Percentiles rank a stretch among this genome's conserved stretches.
Conservation (phyloP, 164 flowering plant genomes). For the Magnolia sinica region DNA sequence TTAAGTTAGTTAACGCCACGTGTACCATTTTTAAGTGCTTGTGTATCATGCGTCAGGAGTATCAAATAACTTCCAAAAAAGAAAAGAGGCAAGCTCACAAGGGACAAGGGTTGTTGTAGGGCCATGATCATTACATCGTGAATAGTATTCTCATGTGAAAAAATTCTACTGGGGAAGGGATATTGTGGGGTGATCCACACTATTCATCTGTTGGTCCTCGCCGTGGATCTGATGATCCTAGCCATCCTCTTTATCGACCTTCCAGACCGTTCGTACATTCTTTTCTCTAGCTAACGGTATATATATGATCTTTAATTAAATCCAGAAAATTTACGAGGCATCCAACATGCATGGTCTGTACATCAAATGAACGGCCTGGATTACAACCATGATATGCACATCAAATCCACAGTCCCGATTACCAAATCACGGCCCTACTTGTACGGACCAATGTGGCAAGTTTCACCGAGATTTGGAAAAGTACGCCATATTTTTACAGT, state of each 20-base stretch:
- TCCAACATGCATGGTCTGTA: neutral
- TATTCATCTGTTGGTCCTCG: neutral
- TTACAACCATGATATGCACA: neutral
- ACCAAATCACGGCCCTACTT: neutral
- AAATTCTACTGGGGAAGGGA: neutral
- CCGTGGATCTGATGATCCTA: neutral
- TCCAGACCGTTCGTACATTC: neutral
- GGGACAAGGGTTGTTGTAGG: neutral
- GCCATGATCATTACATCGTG: neutral
- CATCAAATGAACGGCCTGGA: neutral
- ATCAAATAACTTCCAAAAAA: too few species aligned
- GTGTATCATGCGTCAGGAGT: too few species aligned
- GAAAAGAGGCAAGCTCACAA: neutral
- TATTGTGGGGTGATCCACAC: neutral
- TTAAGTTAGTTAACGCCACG: too few species aligned
- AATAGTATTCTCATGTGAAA: neutral
- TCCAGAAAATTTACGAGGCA: too few species aligned
- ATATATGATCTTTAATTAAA: neutral
- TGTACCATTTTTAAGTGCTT: too few species aligned
- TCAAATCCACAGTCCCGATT: neutral
- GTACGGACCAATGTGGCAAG: neutral
- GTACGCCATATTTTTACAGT: neutral
- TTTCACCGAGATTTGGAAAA: neutral
- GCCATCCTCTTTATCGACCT: neutral
- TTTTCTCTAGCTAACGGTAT: neutral